Percentiles rank a stretch among this genome's conserved stretches.
Conservation (phyloP, 202 grass and related monocot species). For the Setaria viridis region DNA sequence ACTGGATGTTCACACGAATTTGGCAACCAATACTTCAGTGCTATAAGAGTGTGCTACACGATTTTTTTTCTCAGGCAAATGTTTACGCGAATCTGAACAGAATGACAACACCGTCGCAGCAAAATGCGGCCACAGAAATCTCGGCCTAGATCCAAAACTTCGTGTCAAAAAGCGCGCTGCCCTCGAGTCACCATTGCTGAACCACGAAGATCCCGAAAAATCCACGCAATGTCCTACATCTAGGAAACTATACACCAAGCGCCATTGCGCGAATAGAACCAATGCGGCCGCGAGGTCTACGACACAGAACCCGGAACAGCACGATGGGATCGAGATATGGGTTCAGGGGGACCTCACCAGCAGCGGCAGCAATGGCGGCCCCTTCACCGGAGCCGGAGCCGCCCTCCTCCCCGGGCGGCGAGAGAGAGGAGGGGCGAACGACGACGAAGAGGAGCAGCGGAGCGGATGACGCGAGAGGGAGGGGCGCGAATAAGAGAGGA, state of each 20-base stretch:
- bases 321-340: neutral
- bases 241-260: neutral
- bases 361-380: constrained; percentile 29
- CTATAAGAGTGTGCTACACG: neutral
- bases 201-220: neutral
- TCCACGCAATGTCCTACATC: neutral
- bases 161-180: neutral
- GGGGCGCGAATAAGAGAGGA: neutral
- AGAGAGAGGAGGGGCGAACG: constrained; percentile 1
- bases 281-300: neutral
- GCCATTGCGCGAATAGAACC: neutral
- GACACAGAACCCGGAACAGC: neutral
- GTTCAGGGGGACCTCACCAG: neutral
- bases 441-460: neutral
- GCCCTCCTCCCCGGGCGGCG: constrained; percentile 34
- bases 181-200: neutral
- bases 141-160: constrained; percentile 25
- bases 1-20: constrained; percentile 21
- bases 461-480: neutral
- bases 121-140: constrained; percentile 15
- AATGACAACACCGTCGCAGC: neutral
- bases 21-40: neutral
- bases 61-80: neutral
- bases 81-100: neutral
- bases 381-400: constrained; percentile 1